Conservation (phyloP, 2,329 filamentous ascomycete genomes). For the Chaetomium olivaceum region DNA sequence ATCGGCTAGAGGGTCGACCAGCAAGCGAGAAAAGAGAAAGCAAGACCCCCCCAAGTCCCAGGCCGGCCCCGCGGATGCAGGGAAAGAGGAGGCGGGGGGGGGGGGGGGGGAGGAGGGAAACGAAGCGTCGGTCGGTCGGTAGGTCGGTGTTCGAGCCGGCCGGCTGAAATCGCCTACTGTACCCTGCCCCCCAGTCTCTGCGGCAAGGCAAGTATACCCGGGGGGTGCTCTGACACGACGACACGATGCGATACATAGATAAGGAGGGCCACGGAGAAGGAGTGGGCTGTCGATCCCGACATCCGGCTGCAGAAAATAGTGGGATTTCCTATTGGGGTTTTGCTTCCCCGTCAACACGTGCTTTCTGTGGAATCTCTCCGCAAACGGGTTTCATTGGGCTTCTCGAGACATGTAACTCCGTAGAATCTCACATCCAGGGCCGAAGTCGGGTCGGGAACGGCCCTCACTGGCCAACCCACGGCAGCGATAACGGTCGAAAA, state of each 20-base stretch:
- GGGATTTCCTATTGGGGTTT: background rate
- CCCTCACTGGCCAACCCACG: background rate
- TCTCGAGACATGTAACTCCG: background rate
- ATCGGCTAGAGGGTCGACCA: slow-evolving; percentile 9
- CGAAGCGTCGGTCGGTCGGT: too few relatives aligned
- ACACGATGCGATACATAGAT: background rate
- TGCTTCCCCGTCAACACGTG: background rate
- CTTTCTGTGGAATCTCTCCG: background rate
- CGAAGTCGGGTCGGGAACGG: background rate
- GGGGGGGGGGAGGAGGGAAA: too few relatives aligned
- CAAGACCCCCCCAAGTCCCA: too few relatives aligned
- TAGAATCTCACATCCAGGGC: background rate
- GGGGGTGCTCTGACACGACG: background rate
- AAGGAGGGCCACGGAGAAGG: background rate
- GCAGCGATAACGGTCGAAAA: background rate
- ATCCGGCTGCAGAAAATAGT: background rate
- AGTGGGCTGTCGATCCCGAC: background rate
- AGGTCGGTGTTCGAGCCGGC: background rate
- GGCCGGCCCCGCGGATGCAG: background rate
- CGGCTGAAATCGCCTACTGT: background rate
- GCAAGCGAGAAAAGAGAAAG: background rate
- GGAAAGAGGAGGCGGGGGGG: background rate
- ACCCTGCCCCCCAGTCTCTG: too few relatives aligned
- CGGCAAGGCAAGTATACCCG: slow-evolving; percentile 2
- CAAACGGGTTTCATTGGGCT: background rate